Evolutionary conservation across 352 stramenopile genomes (phyloP).

Genomic region (Phytophthora nicotianae): DNA sequence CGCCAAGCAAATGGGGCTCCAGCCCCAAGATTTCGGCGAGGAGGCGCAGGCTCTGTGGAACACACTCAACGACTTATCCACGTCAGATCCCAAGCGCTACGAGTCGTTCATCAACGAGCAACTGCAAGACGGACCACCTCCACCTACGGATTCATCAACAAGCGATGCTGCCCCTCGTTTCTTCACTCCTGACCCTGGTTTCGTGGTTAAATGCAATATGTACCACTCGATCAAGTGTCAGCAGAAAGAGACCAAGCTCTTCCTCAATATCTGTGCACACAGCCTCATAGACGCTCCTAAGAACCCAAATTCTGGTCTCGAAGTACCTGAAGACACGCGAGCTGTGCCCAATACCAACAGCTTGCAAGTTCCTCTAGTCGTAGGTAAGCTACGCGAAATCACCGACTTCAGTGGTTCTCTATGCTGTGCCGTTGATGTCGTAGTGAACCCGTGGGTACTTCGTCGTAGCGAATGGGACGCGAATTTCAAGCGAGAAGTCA

Average conservation of each 20-base stretch:
- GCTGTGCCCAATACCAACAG: slow-evolving; percentile 74
- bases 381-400: slow-evolving; percentile 62
- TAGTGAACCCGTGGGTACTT: slow-evolving; percentile 83
- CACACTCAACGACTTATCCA: slow-evolving; percentile 74
- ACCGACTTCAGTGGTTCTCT: slow-evolving; percentile 47
- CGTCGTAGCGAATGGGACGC: slow-evolving; percentile 73
- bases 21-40: slow-evolving; percentile 64
- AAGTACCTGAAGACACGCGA: slow-evolving; percentile 65
- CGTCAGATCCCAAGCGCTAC: slow-evolving; percentile 71
- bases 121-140: slow-evolving; percentile 67
- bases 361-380: slow-evolving; percentile 75
- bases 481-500: slow-evolving; percentile 82
- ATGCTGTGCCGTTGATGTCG: slow-evolving; percentile 64
- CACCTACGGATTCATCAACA: slow-evolving; percentile 2
- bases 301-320: slow-evolving; percentile 71
- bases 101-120: slow-evolving; percentile 85
- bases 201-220: slow-evolving; percentile 80
- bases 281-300: slow-evolving; percentile 71
- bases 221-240: slow-evolving; percentile 60
- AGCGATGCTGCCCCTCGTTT: slow-evolving; percentile 34
- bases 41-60: slow-evolving; percentile 76
- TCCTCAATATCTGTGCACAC: slow-evolving; percentile 82
- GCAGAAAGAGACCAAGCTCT: slow-evolving; percentile 72
- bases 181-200: slow-evolving; percentile 72
- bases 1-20: slow-evolving; percentile 83